These are phyloP conservation scores for Taphrina populina DNA, from an alignment of 1,139 yeast genomes.

Conservation along the genomic window DNA sequence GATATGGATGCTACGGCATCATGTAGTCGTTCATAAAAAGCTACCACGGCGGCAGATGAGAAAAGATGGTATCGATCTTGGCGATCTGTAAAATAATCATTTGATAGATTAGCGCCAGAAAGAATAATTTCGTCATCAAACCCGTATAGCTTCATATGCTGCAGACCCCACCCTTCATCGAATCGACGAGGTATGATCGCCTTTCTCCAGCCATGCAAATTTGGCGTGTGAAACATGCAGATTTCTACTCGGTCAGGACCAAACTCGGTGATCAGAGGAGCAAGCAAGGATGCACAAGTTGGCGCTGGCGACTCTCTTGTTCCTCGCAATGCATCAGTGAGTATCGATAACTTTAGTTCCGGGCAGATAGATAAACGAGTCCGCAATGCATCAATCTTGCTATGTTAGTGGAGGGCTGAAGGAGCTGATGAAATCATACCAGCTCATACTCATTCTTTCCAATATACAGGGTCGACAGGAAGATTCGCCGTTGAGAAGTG, in stretches of 20 bases:
- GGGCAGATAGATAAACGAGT: constrained; percentile 61
- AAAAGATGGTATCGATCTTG: constrained; percentile 89
- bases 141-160: constrained; percentile 96
- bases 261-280: constrained; percentile 63
- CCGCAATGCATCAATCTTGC: constrained; percentile 53
- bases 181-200: constrained; percentile 72
- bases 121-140: constrained; percentile 85
- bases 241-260: constrained; percentile 72
- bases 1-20: constrained; percentile 65
- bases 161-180: constrained; percentile 89
- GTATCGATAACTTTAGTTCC: constrained; percentile 63
- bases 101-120: constrained; percentile 81
- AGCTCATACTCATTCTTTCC: constrained; percentile 82
- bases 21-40: constrained; percentile 72
- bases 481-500: constrained; percentile 61
- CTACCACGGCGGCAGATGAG: constrained; percentile 56
- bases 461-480: constrained; percentile 79
- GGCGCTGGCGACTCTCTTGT: constrained; percentile 84
- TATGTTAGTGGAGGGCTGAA: neutral
- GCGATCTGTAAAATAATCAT: constrained; percentile 91
- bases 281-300: constrained; percentile 74
- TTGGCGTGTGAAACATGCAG: constrained; percentile 88
- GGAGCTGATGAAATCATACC: constrained; percentile 35
- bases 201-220: constrained; percentile 66
- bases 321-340: constrained; percentile 87